Base-by-base conservation (phyloP, 495 filamentous ascomycete species). In the Trichocladium uniseriatum region DNA sequence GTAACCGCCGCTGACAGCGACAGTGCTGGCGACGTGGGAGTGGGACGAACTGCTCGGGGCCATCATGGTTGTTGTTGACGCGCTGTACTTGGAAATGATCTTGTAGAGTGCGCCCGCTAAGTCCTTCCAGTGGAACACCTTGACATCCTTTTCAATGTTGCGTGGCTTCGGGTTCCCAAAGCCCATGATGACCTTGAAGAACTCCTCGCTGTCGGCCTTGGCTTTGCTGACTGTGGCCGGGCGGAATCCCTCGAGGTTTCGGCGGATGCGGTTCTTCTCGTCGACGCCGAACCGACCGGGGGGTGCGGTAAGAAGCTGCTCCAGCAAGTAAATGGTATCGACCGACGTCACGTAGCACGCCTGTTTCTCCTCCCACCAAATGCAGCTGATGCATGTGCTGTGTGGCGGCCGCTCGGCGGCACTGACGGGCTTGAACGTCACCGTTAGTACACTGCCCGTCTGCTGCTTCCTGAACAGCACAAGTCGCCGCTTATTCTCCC, bases 171-270 rank as follows among this genome's bases (percentile, higher is more conserved):
- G 94, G 20, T 80, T 83, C 10, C 87, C 86, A 62, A 97, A 95
- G n/a, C 79, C 84, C 94, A 98, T 97, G 67, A 98, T 96, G 52
- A 96, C 72, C 69, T 95, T 95, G 80, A 97, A 97, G 69, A 97
- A 96, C 37, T 89, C 86, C 63, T 95, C 90, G 59, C 84, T 94
- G 38, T 97, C 91, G 2, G 78, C 59, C 68, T 95, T 95, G 45
- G 81, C 79, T 62, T 98, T 98, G 31, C 88, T 94, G 13, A 97
- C 87, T 0, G 92, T 98, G 48, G 84, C 61, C 7, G 94, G 90
- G 13, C 82, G 78, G 71, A 92, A 95, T 0, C 87, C 88, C 60
- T 98, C 94, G 42, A 98, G 72, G 59, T 98, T 98, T 38, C 92
- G 78, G 10, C 92, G 81, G 57, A 98, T 97, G 34, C 94, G 81